phyloP scores from a whole-genome alignment of 306 rosid species.

The Vachellia collinsii region DNA sequence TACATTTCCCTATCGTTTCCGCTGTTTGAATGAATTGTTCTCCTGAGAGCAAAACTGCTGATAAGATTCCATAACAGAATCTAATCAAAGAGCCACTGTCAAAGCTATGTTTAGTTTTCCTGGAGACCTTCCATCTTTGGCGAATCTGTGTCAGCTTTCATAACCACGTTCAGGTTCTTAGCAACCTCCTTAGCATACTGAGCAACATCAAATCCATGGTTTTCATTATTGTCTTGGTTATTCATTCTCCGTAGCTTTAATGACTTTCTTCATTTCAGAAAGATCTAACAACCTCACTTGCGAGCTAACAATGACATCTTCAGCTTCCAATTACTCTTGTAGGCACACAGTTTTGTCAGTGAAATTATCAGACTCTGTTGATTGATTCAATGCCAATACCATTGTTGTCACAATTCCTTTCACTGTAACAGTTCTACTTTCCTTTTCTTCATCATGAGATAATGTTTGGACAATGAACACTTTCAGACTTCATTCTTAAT shows the following conservation, averaged over 20 bases:
- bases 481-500: conserved; percentile 42
- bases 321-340: conserved; percentile 5
- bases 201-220: neutral
- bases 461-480: conserved; percentile 40
- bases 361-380: conserved; percentile 42
- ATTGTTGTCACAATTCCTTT: conserved; percentile 4
- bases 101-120: too few relatives aligned
- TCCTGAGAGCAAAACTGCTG: too few relatives aligned
- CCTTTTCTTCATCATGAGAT: conserved; percentile 40
- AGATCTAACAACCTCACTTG: conserved; percentile 31
- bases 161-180: too few relatives aligned
- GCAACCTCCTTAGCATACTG: too few relatives aligned
- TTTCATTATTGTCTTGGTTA: conserved; percentile 39
- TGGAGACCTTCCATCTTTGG: too few relatives aligned
- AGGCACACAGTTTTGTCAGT: conserved; percentile 43
- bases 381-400: conserved; percentile 32
- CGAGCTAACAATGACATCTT: too few relatives aligned
- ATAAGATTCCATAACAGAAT: too few relatives aligned
- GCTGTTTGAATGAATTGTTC: too few relatives aligned
- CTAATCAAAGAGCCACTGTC: too few relatives aligned
- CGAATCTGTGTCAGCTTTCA: too few relatives aligned
- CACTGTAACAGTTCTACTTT: neutral
- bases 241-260: conserved; percentile 40
- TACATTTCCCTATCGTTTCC: too few relatives aligned
- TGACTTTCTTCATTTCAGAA: conserved; percentile 39